Evolutionary conservation across 192 early-diverging fungal species (phyloP), one percentile per base, ranked within the genome.

Genomic region (Coemansia sp.): DNA sequence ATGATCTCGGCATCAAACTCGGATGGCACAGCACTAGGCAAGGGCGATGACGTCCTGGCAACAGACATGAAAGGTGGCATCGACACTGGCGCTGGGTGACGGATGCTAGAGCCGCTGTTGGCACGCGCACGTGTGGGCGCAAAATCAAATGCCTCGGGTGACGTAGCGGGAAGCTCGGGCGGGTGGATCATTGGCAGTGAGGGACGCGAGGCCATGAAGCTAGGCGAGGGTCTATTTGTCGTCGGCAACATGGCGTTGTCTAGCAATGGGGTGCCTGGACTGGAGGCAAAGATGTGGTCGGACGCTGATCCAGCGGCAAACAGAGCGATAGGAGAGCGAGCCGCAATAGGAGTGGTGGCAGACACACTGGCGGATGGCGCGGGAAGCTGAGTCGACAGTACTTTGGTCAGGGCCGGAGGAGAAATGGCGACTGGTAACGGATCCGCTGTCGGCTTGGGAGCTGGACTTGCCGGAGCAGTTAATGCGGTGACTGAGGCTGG

Each of bases 1-100:
- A 72, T 55, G 34, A 83, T 78, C 60, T 78, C 80, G 15, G 80
- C 80, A 29, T 83, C 80, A 49, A 82, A 63, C 66, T 82, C 80
- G 18, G 72, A 69, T 61, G 80, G 72, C 55, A 69, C 72, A 36
- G 49, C 70, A 47, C 60, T 50, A 20, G 66, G 44, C 11, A 41
- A 27, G 3, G 70, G 12, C 7, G 65, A 29, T 20, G 67, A 31
- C 24, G 68, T 33, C 40, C 33, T 63, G 2, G 49, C 66, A 39
- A 53, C 22, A 2, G 64, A 43, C 44, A 53, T 47, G 50, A 61
- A 44, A 8, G 44, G 10, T 16, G 72, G n/a, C 24, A 55, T 11
- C 13, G 68, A 12, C 12, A 47, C 44, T 39, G 66, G 63, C 10
- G 71, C 33, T 12, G 50, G 41, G 5, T 72, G 70, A 18, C n/a